Percentiles rank a stretch among this genome's conserved stretches.
phyloP scores from a whole-genome alignment of 148 eudicot species.

The Silene uniflora region DNA sequence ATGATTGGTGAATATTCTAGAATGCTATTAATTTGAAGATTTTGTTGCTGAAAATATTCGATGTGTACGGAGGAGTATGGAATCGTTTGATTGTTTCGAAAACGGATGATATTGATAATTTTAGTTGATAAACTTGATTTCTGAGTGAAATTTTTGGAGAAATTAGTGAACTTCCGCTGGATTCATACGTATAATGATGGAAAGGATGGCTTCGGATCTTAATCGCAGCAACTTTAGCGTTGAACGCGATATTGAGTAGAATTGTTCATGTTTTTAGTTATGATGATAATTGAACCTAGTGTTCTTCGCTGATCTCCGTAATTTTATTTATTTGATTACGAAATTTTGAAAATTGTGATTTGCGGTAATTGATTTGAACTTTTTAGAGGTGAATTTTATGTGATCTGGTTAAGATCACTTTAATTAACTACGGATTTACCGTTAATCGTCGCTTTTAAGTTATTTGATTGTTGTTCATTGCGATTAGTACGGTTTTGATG shows the following conservation, averaged over 20 bases:
- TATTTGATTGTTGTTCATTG: too few relatives aligned
- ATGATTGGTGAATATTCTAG: slow-evolving; percentile 3
- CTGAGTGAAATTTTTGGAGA: neutral
- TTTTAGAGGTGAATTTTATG: too few relatives aligned
- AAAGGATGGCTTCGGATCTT: slow-evolving; percentile 57
- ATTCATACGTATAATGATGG: slow-evolving; percentile 20
- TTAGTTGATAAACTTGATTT: neutral
- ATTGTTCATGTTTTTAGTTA: too few relatives aligned
- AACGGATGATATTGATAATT: slow-evolving; percentile 25
- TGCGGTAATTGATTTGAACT: too few relatives aligned
- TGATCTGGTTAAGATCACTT: too few relatives aligned
- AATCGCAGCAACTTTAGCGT: slow-evolving; percentile 49
- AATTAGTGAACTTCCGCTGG: slow-evolving; percentile 5
- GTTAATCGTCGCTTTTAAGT: too few relatives aligned
- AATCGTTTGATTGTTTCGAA: slow-evolving; percentile 34
- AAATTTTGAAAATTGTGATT: too few relatives aligned
- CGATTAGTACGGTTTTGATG: too few relatives aligned
- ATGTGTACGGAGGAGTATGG: slow-evolving; percentile 44
- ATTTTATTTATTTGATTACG: too few relatives aligned
- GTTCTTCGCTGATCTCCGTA: too few relatives aligned
- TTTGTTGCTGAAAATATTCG: neutral
- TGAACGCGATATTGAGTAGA: slow-evolving; percentile 76
- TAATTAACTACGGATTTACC: too few relatives aligned
- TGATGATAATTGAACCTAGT: too few relatives aligned
- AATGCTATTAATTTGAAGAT: neutral